A percentile compares a stretch with the other conserved stretches of the same genome.
These are phyloP conservation scores for Podaxis pistillaris DNA, from an alignment of 768 basidiomycete genomes.

Conservation along the genomic window DNA sequence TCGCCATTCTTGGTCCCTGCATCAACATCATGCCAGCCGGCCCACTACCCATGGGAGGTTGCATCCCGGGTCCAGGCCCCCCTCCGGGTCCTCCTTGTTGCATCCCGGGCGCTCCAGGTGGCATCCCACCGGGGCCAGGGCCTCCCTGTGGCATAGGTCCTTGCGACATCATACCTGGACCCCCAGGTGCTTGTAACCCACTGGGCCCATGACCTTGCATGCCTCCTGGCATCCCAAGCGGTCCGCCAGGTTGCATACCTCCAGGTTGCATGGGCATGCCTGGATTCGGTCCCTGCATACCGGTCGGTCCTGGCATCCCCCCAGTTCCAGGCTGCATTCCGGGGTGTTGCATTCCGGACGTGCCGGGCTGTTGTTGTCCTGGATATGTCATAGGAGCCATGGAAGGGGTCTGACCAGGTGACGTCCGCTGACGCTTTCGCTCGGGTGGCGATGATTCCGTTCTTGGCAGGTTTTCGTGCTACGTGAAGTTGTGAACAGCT, in stretches of 20 bases:
- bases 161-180: slow-evolving; percentile 3
- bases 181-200: slow-evolving; percentile 8
- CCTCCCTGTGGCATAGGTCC: slow-evolving; percentile 6
- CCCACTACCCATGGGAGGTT: slow-evolving; percentile 6
- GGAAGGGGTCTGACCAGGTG: slow-evolving; percentile 46
- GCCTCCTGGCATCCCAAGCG: slow-evolving; percentile 7
- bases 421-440: slow-evolving; percentile 50
- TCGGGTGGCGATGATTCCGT: slow-evolving; percentile 58
- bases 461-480: slow-evolving; percentile 48
- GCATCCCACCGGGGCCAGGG: slow-evolving; percentile 6
- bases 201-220: slow-evolving; percentile 13
- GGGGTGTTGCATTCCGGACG: slow-evolving; percentile 13
- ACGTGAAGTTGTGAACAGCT: slow-evolving; percentile 13
- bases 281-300: slow-evolving; percentile 10
- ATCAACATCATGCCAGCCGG: slow-evolving; percentile 31
- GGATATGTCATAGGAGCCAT: slow-evolving; percentile 28
- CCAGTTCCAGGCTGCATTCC: slow-evolving; percentile 11
- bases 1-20: slow-evolving; percentile 30
- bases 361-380: slow-evolving; percentile 21
- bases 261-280: slow-evolving; percentile 10
- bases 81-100: slow-evolving; percentile 9
- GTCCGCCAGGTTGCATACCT: slow-evolving; percentile 8
- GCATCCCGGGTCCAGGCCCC: slow-evolving; percentile 12
- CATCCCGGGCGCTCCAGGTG: slow-evolving; percentile 9
- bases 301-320: slow-evolving; percentile 11